These are phyloP conservation scores for Tricholoma flavovirens DNA, from an alignment of 768 basidiomycete species.

Conservation along the genomic window DNA sequence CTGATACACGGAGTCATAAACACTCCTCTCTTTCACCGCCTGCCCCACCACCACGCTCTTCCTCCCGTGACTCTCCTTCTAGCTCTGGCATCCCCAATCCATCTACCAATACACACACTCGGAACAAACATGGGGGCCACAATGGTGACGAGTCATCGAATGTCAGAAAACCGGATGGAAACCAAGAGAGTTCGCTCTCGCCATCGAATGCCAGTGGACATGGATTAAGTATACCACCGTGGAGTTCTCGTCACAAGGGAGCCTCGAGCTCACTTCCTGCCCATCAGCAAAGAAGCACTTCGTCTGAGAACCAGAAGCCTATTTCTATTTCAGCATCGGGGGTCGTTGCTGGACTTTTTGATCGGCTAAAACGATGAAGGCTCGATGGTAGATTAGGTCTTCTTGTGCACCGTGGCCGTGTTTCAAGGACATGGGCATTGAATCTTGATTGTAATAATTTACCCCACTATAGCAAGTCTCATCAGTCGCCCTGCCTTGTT, in stretches of 20 bases:
- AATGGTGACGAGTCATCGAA: not conserved
- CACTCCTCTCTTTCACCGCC: constrained; percentile 38
- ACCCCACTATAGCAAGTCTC: no score
- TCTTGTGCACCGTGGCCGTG: no score
- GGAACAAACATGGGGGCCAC: not conserved
- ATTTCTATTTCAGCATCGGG: not conserved
- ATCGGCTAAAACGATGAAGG: not conserved
- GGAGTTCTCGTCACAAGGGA: not conserved
- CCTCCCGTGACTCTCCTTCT: no score
- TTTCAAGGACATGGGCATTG: no score
- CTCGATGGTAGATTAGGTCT: no score
- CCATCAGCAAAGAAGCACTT: not conserved
- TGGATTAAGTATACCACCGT: not conserved
- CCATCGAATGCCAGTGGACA: no score
- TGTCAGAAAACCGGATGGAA: not conserved
- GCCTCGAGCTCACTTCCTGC: no score
- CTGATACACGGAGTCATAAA: constrained; percentile 21
- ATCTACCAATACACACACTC: not conserved
- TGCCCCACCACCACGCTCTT: no score
- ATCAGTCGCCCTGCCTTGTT: no score
- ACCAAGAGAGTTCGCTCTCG: not conserved
- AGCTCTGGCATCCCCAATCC: no score
- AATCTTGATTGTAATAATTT: no score
- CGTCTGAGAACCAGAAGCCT: not conserved
- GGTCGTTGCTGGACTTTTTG: not conserved